A percentile compares a stretch with the other conserved stretches of the same genome.
Evolutionary conservation across 225 moss, liverwort and hornwort species (phyloP).

Genomic region (Polytrichum commune): DNA sequence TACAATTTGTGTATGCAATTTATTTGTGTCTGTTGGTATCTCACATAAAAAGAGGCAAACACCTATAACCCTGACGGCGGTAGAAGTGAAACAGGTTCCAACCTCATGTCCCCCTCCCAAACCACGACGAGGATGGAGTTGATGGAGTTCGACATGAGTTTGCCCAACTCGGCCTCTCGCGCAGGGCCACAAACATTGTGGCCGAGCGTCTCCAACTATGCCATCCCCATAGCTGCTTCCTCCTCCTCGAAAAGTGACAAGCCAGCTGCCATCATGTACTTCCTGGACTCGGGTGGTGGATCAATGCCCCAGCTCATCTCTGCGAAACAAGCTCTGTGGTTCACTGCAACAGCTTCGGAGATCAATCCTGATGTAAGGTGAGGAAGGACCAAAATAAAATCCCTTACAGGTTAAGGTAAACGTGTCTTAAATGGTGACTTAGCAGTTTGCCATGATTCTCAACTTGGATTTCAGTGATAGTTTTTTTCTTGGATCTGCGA

Average conservation of each 20-base stretch:
- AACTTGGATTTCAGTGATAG: no score
- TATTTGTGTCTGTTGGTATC: no score
- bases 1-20: no score
- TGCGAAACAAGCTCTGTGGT: conserved; percentile 68
- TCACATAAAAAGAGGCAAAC: no score
- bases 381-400: neutral
- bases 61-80: no score
- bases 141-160: conserved; percentile 41
- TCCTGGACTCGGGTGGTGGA: conserved; percentile 89
- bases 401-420: no score
- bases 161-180: conserved; percentile 36
- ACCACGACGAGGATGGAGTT: conserved; percentile 65
- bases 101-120: conserved; percentile 10
- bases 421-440: no score
- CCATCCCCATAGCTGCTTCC: conserved; percentile 47
- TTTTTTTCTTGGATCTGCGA: no score
- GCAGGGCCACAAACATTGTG: conserved; percentile 49
- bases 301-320: conserved; percentile 66
- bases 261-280: conserved; percentile 56
- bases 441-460: no score
- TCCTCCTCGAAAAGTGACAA: conserved; percentile 13
- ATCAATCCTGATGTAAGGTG: conserved; percentile 64
- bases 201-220: conserved; percentile 83
- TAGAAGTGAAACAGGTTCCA: neutral
- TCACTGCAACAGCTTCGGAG: conserved; percentile 29